Conservation (phyloP, 2,329 filamentous ascomycete species). For the Knoxdaviesia proteae region DNA sequence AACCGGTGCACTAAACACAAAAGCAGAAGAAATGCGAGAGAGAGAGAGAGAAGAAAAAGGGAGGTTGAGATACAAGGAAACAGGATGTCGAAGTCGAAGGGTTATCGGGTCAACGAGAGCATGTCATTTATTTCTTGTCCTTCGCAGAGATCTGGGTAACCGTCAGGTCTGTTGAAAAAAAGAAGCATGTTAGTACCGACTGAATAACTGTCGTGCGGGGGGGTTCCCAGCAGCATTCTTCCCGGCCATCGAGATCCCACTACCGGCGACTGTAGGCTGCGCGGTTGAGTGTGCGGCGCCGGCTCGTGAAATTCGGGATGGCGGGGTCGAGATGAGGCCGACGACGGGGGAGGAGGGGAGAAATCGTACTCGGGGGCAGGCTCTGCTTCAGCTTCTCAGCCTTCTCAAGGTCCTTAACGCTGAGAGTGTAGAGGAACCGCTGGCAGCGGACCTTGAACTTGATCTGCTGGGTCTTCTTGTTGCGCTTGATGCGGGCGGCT, state of each 20-base stretch:
- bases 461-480: constrained; percentile 72
- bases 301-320: not conserved
- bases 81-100: no score
- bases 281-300: no score
- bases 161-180: constrained; percentile 19
- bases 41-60: no score
- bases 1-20: no score
- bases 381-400: constrained; percentile 99
- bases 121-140: constrained; percentile 9
- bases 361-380: constrained; percentile 74
- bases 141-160: constrained; percentile 37
- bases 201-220: no score
- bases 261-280: no score
- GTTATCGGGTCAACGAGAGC: no score
- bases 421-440: constrained; percentile 89
- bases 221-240: no score
- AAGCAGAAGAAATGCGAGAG: no score
- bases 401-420: constrained; percentile 97
- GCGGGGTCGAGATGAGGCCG: not conserved
- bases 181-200: constrained; percentile 1
- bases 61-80: no score
- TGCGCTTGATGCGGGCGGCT: constrained; percentile 94
- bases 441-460: constrained; percentile 99
- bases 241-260: no score
- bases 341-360: not conserved